phyloP scores from a whole-genome alignment of 2,329 filamentous ascomycete genomes.

The Nigrospora osmanthi region DNA sequence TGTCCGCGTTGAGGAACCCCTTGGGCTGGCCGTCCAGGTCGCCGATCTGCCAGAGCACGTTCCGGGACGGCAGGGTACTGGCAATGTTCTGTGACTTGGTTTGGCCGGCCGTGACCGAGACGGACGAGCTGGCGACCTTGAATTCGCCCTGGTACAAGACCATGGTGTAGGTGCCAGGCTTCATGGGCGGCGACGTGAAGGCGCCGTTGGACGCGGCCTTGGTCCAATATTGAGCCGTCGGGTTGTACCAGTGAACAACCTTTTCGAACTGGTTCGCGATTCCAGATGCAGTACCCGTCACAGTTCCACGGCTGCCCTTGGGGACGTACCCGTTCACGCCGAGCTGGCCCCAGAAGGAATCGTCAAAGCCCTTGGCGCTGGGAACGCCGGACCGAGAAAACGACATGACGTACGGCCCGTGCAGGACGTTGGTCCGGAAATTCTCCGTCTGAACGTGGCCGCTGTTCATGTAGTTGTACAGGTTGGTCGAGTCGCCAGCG shows the following conservation, averaged over 20 bases:
- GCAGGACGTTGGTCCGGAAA: constrained; percentile 50
- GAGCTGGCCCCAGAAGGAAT: constrained; percentile 52
- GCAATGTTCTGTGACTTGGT: constrained; percentile 43
- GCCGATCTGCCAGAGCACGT: constrained; percentile 55
- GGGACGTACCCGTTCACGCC: constrained; percentile 50
- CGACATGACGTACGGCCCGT: constrained; percentile 56
- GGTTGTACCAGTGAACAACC: constrained; percentile 61
- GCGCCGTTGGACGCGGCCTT: constrained; percentile 44
- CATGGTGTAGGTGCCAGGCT: constrained; percentile 62
- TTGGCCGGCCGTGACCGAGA: constrained; percentile 42
- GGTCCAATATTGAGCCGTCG: constrained; percentile 56
- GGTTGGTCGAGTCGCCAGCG: constrained; percentile 44
- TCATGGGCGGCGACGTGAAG: constrained; percentile 60
- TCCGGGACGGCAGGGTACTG: constrained; percentile 31
- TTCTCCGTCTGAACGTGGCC: constrained; percentile 55
- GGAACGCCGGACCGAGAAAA: constrained; percentile 54
- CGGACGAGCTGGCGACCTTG: constrained; percentile 40
- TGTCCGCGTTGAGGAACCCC: constrained; percentile 60
- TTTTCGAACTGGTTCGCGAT: constrained; percentile 41
- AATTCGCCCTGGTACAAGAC: constrained; percentile 54
- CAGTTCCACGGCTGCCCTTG: constrained; percentile 46
- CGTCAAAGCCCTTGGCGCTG: constrained; percentile 35
- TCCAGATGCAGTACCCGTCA: constrained; percentile 53
- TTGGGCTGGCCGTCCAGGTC: constrained; percentile 57
- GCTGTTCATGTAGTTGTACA: constrained; percentile 65